A percentile compares a stretch with the other conserved stretches of the same genome.
Evolutionary conservation across 768 basidiomycete species (phyloP).

Genomic region (Gymnopilus junonius): DNA sequence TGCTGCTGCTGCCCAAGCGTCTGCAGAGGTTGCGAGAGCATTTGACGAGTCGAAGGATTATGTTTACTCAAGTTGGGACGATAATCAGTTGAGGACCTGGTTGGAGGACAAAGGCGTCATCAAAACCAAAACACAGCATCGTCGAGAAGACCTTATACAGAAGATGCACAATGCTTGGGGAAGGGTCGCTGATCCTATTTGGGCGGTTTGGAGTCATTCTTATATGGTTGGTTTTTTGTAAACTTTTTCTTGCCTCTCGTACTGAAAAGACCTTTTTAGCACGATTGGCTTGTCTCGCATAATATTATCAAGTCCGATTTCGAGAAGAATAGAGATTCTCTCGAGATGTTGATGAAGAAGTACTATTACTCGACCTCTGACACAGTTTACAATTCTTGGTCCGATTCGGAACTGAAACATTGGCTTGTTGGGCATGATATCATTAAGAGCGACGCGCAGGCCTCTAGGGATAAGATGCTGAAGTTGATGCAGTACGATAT

Average conservation of each 20-base stretch:
- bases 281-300: conserved; percentile 84
- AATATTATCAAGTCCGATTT: conserved; percentile 63
- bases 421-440: conserved; percentile 82
- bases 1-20: conserved; percentile 48
- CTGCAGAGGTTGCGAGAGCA: conserved; percentile 48
- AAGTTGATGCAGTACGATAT: conserved; percentile 65
- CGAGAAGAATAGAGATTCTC: conserved; percentile 61
- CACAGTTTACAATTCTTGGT: conserved; percentile 69
- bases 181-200: conserved; percentile 64
- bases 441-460: conserved; percentile 72
- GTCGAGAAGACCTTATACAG: conserved; percentile 66
- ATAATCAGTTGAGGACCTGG: conserved; percentile 71
- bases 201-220: conserved; percentile 86
- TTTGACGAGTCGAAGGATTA: conserved; percentile 85
- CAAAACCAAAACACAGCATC: conserved; percentile 61
- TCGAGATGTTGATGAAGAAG: conserved; percentile 68
- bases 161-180: conserved; percentile 75
- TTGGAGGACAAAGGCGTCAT: conserved; percentile 77
- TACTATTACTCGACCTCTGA: conserved; percentile 75
- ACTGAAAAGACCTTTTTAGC: conserved; percentile 40
- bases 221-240: conserved; percentile 62
- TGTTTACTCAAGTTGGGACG: conserved; percentile 89
- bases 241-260: not conserved
- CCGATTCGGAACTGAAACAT: conserved; percentile 71
- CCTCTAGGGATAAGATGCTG: conserved; percentile 75